Percentiles rank a stretch among this genome's conserved stretches.
Evolutionary conservation across 2,329 filamentous ascomycete genomes (phyloP).

Genomic region (Paraphaeosphaeria minitans): DNA sequence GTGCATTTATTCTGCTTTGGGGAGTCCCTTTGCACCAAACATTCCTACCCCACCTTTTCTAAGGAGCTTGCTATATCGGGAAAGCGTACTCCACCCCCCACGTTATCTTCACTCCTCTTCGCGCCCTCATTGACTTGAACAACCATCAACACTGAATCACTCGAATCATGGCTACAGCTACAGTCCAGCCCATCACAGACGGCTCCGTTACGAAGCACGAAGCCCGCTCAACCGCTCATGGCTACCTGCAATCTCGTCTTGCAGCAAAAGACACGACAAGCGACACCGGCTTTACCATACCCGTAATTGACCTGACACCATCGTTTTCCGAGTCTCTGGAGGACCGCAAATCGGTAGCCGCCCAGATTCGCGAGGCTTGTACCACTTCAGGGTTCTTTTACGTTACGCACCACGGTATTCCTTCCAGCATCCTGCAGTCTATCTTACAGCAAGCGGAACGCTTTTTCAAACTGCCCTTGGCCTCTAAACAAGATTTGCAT

Average conservation of each 20-base stretch:
- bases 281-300: slow-evolving; percentile 40
- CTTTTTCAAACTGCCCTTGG: slow-evolving; percentile 40
- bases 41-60: slow-evolving; percentile 1
- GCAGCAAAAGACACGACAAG: slow-evolving; percentile 16
- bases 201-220: slow-evolving; percentile 26
- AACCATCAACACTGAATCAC: not conserved
- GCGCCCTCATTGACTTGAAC: not conserved
- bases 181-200: not conserved
- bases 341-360: slow-evolving; percentile 45
- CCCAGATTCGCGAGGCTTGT: slow-evolving; percentile 47
- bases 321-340: slow-evolving; percentile 42
- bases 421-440: slow-evolving; percentile 28
- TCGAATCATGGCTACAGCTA: slow-evolving; percentile 2
- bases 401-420: slow-evolving; percentile 46
- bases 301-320: slow-evolving; percentile 44
- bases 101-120: not conserved
- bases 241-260: slow-evolving; percentile 44
- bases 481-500: slow-evolving; percentile 48
- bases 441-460: slow-evolving; percentile 47
- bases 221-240: slow-evolving; percentile 35
- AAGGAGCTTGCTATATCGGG: not conserved
- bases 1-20: too few relatives aligned
- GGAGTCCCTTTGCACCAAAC: too few relatives aligned
- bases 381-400: slow-evolving; percentile 51
- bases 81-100: not conserved